phyloP scores from a whole-genome alignment of 202 grass and related monocot genomes.

The Hordeum pubiflorum region DNA sequence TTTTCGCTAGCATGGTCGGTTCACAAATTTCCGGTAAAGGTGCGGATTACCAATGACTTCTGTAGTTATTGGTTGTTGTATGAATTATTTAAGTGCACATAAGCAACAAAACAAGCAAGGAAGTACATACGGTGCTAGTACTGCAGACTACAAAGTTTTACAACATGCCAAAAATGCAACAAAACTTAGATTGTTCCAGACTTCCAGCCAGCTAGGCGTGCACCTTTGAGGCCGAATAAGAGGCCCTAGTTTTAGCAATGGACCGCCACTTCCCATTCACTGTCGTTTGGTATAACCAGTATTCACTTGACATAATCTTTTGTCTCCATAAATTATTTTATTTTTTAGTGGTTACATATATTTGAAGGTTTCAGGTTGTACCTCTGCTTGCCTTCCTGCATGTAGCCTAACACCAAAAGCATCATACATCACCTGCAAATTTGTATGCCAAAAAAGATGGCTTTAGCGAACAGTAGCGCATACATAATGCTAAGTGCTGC shows the following conservation, averaged over 20 bases:
- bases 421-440: constrained; percentile 88
- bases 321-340: constrained; percentile 8
- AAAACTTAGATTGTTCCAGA: neutral
- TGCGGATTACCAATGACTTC: neutral
- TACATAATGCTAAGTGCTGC: neutral
- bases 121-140: neutral
- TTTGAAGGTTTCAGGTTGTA: constrained; percentile 23
- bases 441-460: neutral
- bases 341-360: neutral
- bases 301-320: neutral
- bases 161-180: neutral
- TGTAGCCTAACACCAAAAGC: constrained; percentile 94
- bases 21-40: neutral
- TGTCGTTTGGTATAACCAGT: neutral
- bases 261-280: neutral
- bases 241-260: neutral
- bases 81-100: neutral
- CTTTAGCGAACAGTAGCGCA: neutral
- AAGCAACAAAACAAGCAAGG: neutral
- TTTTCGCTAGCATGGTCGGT: neutral
- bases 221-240: neutral
- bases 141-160: neutral
- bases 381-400: constrained; percentile 96
- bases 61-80: neutral
- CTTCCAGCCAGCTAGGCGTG: neutral